phyloP scores from a whole-genome alignment of 129 eudicot species.

The Tanacetum coccineum region DNA sequence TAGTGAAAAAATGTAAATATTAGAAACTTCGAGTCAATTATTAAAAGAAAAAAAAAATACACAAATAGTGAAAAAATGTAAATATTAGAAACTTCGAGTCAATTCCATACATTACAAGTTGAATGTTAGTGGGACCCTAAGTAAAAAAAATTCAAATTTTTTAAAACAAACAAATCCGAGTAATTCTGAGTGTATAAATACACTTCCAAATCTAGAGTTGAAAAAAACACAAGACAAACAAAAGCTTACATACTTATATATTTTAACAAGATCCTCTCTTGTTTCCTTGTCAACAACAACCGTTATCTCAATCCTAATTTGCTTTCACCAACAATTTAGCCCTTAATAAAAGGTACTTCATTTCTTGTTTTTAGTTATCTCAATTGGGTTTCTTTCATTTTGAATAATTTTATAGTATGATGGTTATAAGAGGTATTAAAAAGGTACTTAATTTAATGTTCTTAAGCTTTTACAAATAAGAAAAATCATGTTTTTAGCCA shows the following conservation, averaged over 20 bases:
- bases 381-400: neutral
- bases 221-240: neutral
- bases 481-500: too few species aligned
- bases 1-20: neutral
- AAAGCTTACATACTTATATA: neutral
- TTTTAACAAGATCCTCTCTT: conserved; percentile 26
- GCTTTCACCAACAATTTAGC: conserved; percentile 17
- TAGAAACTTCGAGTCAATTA: conserved; percentile 32
- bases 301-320: conserved; percentile 22
- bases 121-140: conserved; percentile 21
- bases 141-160: neutral
- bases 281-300: conserved; percentile 34
- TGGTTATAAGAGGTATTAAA: conserved; percentile 4
- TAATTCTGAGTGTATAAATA: conserved; percentile 13
- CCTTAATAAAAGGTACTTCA: conserved; percentile 18
- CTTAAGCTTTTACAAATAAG: too few species aligned
- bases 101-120: conserved; percentile 27
- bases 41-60: conserved; percentile 10
- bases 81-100: conserved; percentile 27
- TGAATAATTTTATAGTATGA: neutral
- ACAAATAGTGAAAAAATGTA: too few species aligned
- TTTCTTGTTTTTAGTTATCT: neutral
- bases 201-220: conserved; percentile 13
- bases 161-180: neutral
- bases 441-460: neutral